Base-by-base conservation (phyloP, 176 grass and related monocot species). In the Bromus sterilis region DNA sequence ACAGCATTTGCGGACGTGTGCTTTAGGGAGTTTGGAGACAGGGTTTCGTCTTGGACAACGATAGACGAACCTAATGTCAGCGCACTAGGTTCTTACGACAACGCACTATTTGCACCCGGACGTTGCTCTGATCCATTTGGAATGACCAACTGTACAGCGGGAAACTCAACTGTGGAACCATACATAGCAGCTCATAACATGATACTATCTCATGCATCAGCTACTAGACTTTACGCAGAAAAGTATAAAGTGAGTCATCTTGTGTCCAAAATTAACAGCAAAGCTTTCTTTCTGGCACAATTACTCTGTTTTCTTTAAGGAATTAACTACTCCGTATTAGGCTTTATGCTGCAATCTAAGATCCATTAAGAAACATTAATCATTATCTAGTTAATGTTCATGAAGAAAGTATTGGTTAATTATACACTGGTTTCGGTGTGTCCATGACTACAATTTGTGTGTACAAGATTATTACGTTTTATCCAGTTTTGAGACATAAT, bases 71-170 rank as follows among this genome's bases (percentile, higher is more conserved):
- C 70, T 48, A 73, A 73, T 49, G 70, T 73, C 42, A 49, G 70
- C 9, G 25, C 81, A 18, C 0, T 87, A 18, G 84, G 73, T 2
- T 36, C 40, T 31, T 91, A 85, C 7, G 93, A 92, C 40, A 32
- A 1, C 0, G 93, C 42, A 33, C 5, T 37, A 15, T 79, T 78
- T 58, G 81, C 93, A 11, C 93, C 93, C 0, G 80, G 46, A 5
- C 81, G 41, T 6, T 95, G 93, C 58, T 92, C 93, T 0, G 29
- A 79, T 48, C 93, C 93, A 18, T 95, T 95, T 62, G 87, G 93
- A 24, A 1, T 77, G 25, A 49, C 71, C 40, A 86, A 86, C 18
- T 94, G 91, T 80, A 86, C 41, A 0, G 63, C 31, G 16, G 91
- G 91, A 1, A 42, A 94, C 78, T 94, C 91, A 42, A 88, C 88